phyloP scores from a whole-genome alignment of 2,329 filamentous ascomycete species.

The Exophiala lecanii-corni region DNA sequence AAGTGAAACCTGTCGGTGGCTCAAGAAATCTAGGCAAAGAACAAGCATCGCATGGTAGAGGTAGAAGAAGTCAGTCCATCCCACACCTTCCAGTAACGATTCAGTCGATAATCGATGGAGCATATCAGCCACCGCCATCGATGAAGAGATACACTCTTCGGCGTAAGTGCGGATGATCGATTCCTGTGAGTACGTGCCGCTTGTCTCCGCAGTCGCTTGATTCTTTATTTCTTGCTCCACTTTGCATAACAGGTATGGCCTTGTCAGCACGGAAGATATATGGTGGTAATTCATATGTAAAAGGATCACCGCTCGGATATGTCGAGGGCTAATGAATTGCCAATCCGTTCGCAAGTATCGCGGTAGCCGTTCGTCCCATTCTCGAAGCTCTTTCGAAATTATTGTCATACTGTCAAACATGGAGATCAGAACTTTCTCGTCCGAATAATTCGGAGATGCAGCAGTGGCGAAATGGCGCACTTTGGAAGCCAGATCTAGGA shows the following conservation, averaged over 20 bases:
- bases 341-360: neutral
- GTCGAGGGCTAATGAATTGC: neutral
- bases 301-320: neutral
- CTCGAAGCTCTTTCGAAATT: neutral
- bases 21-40: neutral
- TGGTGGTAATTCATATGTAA: neutral
- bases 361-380: neutral
- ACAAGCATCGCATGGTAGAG: conserved; percentile 1
- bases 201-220: neutral
- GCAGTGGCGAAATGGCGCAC: conserved; percentile 1
- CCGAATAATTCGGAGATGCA: neutral
- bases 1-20: neutral
- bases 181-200: neutral
- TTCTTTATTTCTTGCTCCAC: neutral
- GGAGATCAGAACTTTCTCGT: neutral
- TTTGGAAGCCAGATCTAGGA: neutral
- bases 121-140: neutral
- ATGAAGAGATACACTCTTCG: conserved; percentile 1
- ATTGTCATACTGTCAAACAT: neutral
- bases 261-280: neutral
- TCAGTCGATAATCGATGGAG: neutral
- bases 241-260: neutral
- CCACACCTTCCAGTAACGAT: neutral
- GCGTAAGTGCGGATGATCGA: neutral
- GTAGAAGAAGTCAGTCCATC: conserved; percentile 1